Percentiles rank a stretch among this genome's conserved stretches.
phyloP scores from a whole-genome alignment of 805 yeast genomes.

The Saccharomycopsis amapae region DNA sequence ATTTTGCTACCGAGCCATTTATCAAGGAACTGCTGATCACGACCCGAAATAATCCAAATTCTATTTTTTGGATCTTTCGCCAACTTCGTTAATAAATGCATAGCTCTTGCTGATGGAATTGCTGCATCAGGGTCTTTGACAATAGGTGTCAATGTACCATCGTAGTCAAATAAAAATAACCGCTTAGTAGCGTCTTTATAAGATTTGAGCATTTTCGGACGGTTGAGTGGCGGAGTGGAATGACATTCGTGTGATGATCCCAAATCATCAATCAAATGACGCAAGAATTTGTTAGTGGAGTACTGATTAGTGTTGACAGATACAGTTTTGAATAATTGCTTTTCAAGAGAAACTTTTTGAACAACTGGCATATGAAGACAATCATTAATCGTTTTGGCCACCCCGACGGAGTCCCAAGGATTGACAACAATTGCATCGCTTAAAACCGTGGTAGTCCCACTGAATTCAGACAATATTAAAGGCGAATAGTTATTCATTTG shows the following conservation, averaged over 20 bases:
- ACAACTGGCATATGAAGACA: conserved; percentile 50
- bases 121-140: conserved; percentile 98
- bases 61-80: conserved; percentile 73
- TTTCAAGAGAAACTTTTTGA: conserved; percentile 40
- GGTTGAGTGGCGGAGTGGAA: conserved; percentile 76
- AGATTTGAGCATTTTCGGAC: conserved; percentile 52
- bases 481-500: conserved; percentile 69
- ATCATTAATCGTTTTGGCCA: conserved; percentile 73
- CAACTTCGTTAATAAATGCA: conserved; percentile 49
- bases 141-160: conserved; percentile 95
- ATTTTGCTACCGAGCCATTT: conserved; percentile 74
- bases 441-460: conserved; percentile 74
- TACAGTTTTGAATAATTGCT: conserved; percentile 55
- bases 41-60: conserved; percentile 93
- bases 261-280: conserved; percentile 38
- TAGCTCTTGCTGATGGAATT: conserved; percentile 74
- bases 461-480: conserved; percentile 82
- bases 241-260: conserved; percentile 33
- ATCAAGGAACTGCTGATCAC: conserved; percentile 86
- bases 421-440: conserved; percentile 76
- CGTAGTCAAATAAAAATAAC: conserved; percentile 88
- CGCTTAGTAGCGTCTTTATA: conserved; percentile 61
- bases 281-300: conserved; percentile 67
- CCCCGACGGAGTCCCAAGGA: conserved; percentile 96
- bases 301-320: conserved; percentile 64